Base-by-base conservation (phyloP, 164 flowering plant species). In the Piper longum region DNA sequence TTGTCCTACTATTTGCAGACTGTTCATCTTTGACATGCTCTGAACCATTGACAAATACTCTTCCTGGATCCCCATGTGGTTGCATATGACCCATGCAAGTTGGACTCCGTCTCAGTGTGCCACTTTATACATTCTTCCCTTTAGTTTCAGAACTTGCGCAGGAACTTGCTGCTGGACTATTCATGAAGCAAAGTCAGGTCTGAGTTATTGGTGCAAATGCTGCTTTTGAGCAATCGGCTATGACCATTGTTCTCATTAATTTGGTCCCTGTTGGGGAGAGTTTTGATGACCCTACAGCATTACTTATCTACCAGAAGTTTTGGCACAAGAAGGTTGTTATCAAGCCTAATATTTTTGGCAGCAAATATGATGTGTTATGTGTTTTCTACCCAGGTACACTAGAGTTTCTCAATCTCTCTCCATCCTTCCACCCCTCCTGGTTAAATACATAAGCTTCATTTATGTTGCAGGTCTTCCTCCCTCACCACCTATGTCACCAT, bases 21-120 rank as follows among this genome's bases (percentile, higher is more conserved):
- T 88, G 91, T 77, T 61, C 76, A 17, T 54, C 80, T 59, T 56
- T 82, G 18, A 56, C 74, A 44, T 88, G 96, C 71, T 67, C 71
- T 4, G 88, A 83, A 36, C 91, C 88, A 42, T 76, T 75, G 12
- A 85, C 96, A 65, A 83, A 84, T 71, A 86, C 85, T 61, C 87
- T 83, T 58, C 88, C 88, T 61, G 92, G 88, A 54, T 77, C 92
- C 58, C 92, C 88, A 5, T 88, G 96, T 71, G 81, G 72, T 59
- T 88, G 96, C 69, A 88, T 88, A 19, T 70, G 51, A 72, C 96
- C 96, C 4, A 86, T 88, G 77, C 83, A 85, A 81, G 87, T 88
- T 69, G 85, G 75, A 44, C 70, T 88, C 14, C 81, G 81, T 62
- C 85, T 88, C 36, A 69, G 79, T 74, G 82, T 86, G 68, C 76